A percentile compares a stretch with the other conserved stretches of the same genome.
Conservation (phyloP, 352 stramenopile genomes). For the Phytophthora constricta region DNA sequence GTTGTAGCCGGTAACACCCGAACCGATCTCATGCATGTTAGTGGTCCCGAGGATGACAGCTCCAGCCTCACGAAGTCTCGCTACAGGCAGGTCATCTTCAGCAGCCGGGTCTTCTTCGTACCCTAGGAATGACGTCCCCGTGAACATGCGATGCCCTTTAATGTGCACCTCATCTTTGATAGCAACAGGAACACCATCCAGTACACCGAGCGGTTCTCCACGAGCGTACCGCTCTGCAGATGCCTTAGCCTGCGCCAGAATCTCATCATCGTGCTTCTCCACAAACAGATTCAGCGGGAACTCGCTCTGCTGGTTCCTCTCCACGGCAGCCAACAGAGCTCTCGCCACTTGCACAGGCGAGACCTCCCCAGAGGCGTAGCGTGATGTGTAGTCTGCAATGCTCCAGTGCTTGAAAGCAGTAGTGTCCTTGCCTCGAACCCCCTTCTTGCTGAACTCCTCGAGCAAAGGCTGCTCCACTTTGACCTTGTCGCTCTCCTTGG, state of each 20-base stretch:
- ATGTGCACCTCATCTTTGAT: slow-evolving; percentile 91
- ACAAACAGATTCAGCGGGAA: slow-evolving; percentile 75
- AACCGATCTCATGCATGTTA: slow-evolving; percentile 91
- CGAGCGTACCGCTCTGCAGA: slow-evolving; percentile 77
- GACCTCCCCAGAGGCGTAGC: slow-evolving; percentile 50
- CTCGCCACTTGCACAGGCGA: slow-evolving; percentile 76
- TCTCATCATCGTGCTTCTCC: slow-evolving; percentile 74
- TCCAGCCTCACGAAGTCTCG: slow-evolving; percentile 67
- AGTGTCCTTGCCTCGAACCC: slow-evolving; percentile 11
- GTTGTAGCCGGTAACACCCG: slow-evolving; percentile 80
- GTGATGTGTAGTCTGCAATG: slow-evolving; percentile 70
- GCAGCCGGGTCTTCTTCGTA: slow-evolving; percentile 48
- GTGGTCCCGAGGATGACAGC: slow-evolving; percentile 90
- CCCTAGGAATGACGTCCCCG: slow-evolving; percentile 81
- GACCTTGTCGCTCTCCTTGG: slow-evolving; percentile 39
- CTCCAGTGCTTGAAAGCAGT: slow-evolving; percentile 69
- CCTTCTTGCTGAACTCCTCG: slow-evolving; percentile 41
- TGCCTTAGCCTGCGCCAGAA: slow-evolving; percentile 67
- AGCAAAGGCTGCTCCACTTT: slow-evolving; percentile 30
- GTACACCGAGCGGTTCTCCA: slow-evolving; percentile 66
- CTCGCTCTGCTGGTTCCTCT: slow-evolving; percentile 55
- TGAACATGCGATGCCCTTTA: slow-evolving; percentile 68
- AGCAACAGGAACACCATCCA: slow-evolving; percentile 89
- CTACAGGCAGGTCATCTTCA: slow-evolving; percentile 62
- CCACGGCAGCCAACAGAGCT: slow-evolving; percentile 62